A percentile compares a stretch with the other conserved stretches of the same genome.
These are phyloP conservation scores for Oryza nivara DNA, from an alignment of 176 grass and related monocot species.

Conservation along the genomic window DNA sequence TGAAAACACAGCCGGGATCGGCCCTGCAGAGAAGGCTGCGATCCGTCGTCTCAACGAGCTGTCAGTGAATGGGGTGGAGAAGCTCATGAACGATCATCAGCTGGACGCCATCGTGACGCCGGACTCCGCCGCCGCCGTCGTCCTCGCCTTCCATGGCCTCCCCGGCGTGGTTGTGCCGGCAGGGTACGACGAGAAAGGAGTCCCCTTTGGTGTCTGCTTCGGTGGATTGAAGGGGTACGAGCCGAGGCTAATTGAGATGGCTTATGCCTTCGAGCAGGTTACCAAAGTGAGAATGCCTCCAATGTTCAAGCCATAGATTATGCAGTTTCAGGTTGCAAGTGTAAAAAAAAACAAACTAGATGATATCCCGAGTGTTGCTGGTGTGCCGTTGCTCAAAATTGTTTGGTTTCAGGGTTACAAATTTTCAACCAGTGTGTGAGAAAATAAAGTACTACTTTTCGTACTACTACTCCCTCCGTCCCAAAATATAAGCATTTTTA, in stretches of 20 bases:
- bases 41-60: conserved; percentile 32
- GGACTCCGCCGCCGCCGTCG: neutral
- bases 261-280: conserved; percentile 67
- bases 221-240: conserved; percentile 62
- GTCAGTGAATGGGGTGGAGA: conserved; percentile 35
- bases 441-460: no score
- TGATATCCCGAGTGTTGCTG: no score
- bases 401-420: no score
- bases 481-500: no score
- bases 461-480: no score
- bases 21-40: neutral
- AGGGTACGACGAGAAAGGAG: conserved; percentile 47
- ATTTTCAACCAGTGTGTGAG: no score
- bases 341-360: no score
- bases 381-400: no score
- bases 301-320: neutral
- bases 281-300: conserved; percentile 54
- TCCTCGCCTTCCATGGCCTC: conserved; percentile 50
- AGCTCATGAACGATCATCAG: conserved; percentile 33
- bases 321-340: no score
- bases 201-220: conserved; percentile 62
- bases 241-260: conserved; percentile 64
- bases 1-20: conserved; percentile 50
- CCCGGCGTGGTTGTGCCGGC: conserved; percentile 64
- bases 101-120: conserved; percentile 55